Percentiles rank a stretch among this genome's conserved stretches.
phyloP scores from a whole-genome alignment of 768 basidiomycete species.

The Boletales sp. region DNA sequence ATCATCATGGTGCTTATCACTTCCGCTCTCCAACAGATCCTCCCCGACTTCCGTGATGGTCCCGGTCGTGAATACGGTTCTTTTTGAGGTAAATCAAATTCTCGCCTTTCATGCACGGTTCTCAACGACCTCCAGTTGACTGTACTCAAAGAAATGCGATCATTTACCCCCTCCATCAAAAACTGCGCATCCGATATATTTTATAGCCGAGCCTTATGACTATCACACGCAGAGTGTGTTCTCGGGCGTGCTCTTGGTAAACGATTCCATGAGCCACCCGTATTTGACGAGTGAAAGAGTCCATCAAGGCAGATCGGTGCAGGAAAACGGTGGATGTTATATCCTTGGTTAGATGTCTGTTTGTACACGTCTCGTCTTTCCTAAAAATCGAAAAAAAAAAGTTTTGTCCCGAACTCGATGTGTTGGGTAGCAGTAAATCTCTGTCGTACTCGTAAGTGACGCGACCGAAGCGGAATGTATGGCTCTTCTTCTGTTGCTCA shows the following conservation, averaged over 20 bases:
- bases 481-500: too few relatives aligned
- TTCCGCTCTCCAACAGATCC: neutral
- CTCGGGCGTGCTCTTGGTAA: neutral
- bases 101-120: too few relatives aligned
- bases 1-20: neutral
- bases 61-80: neutral
- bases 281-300: neutral
- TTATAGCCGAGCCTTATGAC: neutral
- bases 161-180: neutral
- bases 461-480: too few relatives aligned
- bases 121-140: too few relatives aligned
- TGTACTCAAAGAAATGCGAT: neutral
- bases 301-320: neutral
- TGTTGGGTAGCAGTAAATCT: too few relatives aligned
- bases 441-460: too few relatives aligned
- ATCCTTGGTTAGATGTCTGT: neutral
- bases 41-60: neutral
- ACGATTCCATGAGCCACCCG: neutral
- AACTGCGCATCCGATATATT: neutral
- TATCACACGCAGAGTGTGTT: neutral
- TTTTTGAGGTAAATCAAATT: neutral
- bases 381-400: too few relatives aligned
- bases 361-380: neutral
- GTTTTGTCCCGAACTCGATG: too few relatives aligned
- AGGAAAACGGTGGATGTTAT: neutral